Percentiles rank a stretch among this genome's conserved stretches.
These are phyloP conservation scores for Sporobolomyces pararoseus DNA, from an alignment of 768 basidiomycete genomes.

Conservation along the genomic window DNA sequence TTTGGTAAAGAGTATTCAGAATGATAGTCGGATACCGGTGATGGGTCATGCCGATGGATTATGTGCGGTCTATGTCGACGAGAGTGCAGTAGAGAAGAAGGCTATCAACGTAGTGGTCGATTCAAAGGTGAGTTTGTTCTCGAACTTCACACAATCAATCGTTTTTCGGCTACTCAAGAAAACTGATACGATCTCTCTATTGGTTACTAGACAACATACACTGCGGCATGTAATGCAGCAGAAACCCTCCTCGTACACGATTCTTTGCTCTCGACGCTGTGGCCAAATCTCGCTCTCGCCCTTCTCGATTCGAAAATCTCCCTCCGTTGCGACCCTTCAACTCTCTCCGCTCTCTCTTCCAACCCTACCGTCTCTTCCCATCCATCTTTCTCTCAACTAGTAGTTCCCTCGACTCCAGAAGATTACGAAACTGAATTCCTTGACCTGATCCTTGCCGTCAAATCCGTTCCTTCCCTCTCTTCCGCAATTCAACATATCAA, in stretches of 20 bases:
- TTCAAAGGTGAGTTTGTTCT: constrained; percentile 65
- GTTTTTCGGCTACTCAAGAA: neutral
- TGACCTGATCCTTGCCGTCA: constrained; percentile 75
- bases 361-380: constrained; percentile 42
- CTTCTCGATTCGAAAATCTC: constrained; percentile 66
- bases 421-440: constrained; percentile 87
- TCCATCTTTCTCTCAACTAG: constrained; percentile 48
- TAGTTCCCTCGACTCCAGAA: constrained; percentile 57
- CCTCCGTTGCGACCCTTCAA: constrained; percentile 70
- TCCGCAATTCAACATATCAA: constrained; percentile 86
- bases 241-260: constrained; percentile 86
- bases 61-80: constrained; percentile 84
- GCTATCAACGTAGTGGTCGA: constrained; percentile 79
- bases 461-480: constrained; percentile 64
- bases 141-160: neutral
- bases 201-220: constrained; percentile 71
- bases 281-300: constrained; percentile 72
- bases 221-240: constrained; percentile 88
- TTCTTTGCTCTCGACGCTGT: constrained; percentile 65
- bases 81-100: constrained; percentile 70
- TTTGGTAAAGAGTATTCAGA: constrained; percentile 83
- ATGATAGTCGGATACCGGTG: constrained; percentile 84
- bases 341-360: constrained; percentile 59
- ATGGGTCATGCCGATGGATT: constrained; percentile 99
- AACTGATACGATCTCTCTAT: neutral